These are phyloP conservation scores for Xerocomellus chrysenteron DNA, from an alignment of 768 basidiomycete genomes.

Conservation along the genomic window DNA sequence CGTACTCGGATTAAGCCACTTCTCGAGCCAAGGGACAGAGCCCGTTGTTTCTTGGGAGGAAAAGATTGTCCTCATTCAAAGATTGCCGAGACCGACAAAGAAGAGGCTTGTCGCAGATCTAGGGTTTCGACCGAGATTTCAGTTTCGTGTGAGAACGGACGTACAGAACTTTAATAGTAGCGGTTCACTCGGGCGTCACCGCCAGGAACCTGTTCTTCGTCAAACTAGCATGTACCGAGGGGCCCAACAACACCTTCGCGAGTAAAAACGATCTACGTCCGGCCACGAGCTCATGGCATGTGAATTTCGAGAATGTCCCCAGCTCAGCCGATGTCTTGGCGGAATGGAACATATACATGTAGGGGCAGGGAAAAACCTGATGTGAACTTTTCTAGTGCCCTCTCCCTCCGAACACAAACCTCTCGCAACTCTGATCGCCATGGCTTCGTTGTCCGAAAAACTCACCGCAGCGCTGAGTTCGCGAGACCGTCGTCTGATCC, in stretches of 20 bases:
- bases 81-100: too few species aligned
- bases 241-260: not conserved
- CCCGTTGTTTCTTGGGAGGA: too few species aligned
- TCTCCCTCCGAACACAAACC: not conserved
- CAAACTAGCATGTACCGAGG: not conserved
- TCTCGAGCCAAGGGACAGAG: too few species aligned
- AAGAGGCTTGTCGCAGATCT: too few species aligned
- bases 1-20: too few species aligned
- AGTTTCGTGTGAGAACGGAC: not conserved
- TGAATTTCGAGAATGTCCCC: not conserved
- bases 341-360: not conserved
- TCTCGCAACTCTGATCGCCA: slow-evolving; percentile 2
- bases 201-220: too few species aligned
- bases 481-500: slow-evolving; percentile 63
- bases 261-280: too few species aligned
- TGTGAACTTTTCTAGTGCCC: too few species aligned
- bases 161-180: too few species aligned
- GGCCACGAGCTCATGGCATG: not conserved
- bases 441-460: slow-evolving; percentile 35
- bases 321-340: not conserved
- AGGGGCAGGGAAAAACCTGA: not conserved
- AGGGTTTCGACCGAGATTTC: too few species aligned
- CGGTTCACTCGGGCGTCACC: not conserved
- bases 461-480: slow-evolving; percentile 58
- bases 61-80: too few species aligned